Conservation (phyloP, 192 early-diverging fungal genomes). For the Ambispora gerdemannii region DNA sequence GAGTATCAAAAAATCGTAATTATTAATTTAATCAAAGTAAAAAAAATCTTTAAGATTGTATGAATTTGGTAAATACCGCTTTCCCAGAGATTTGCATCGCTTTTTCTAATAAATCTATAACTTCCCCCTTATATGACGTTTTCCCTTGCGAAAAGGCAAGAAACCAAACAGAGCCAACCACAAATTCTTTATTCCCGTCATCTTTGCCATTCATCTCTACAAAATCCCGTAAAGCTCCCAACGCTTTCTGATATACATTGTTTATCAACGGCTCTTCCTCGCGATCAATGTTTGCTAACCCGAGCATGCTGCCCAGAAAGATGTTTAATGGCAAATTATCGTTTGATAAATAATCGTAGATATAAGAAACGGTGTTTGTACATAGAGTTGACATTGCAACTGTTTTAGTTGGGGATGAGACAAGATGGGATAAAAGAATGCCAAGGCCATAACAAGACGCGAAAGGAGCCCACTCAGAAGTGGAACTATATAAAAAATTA, state of each 20-base stretch:
- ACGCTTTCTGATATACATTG: conserved; percentile 18
- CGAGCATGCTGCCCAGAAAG: conserved; percentile 36
- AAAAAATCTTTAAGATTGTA: not conserved
- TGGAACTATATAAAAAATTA: conserved; percentile 23
- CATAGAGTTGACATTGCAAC: conserved; percentile 33
- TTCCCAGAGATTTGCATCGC: conserved; percentile 5
- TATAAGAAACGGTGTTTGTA: conserved; percentile 31
- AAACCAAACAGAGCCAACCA: conserved; percentile 25
- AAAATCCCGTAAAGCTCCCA: conserved; percentile 14
- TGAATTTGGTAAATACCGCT: conserved; percentile 24
- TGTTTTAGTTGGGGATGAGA: conserved; percentile 39
- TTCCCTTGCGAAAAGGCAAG: conserved; percentile 4
- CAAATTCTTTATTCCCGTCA: not conserved
- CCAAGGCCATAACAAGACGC: conserved; percentile 41
- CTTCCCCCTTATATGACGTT: conserved; percentile 13
- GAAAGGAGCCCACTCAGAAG: conserved; percentile 40
- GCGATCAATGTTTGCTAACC: conserved; percentile 33
- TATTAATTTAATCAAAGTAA: not conserved
- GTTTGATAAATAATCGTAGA: conserved; percentile 29
- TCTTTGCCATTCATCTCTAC: conserved; percentile 3
- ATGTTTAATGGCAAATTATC: conserved; percentile 27
- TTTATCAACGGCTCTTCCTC: not conserved
- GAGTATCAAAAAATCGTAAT: not conserved
- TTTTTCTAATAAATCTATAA: conserved; percentile 29
- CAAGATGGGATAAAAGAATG: conserved; percentile 36